Base-by-base conservation (phyloP, 345 rosid species). In the Brassica carinata region DNA sequence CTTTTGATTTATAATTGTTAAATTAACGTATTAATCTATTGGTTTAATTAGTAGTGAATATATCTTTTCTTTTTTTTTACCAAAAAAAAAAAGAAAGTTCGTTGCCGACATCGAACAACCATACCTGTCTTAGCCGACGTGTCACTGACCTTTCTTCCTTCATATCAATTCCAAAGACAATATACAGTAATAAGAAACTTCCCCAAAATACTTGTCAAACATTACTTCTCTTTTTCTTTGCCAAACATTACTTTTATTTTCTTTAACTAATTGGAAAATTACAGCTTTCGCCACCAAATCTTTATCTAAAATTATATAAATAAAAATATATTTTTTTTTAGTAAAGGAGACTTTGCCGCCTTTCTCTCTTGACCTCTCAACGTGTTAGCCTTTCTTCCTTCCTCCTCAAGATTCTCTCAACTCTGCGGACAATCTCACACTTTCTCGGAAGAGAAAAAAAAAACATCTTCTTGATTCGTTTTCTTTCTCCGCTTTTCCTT, bases 361-460 rank as follows among this genome's bases (percentile, higher is more conserved):
- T 85, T 83, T 88, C 64, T 81, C 89, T 86, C 90, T 61, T 80
- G 13, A 64, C 88, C 93, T 64, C 65, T 72, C 2, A 53, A 40
- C 69, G 63, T 72, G 63, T 26, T 9, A 72, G 31, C 43, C 45
- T 62, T 55, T 63, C 15, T 48, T 13, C 2, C 75, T 64, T 5
- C 66, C 69, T 69, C 77, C 64, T 29, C 8, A 67, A 68, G 15
- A 68, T 68, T 61, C 53, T 61, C 53, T 79, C 63, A 51, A 4
- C 27, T 67, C 13, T 19, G 64, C 31, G 67, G 65, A 57, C 67
- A 48, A 64, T 72, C 74, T 68, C 79, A 67, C 26, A 43, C 10
- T 43, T 43, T 53, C 48, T 61, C 15, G n/a, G 55, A 15, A 3
- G 8, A 23, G 55, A 15, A 3, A 18, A 23, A 10, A 19, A 31